Evolutionary conservation across 495 filamentous ascomycete genomes (phyloP), one percentile per base, ranked within the genome.

Genomic region (Daldinia loculata): DNA sequence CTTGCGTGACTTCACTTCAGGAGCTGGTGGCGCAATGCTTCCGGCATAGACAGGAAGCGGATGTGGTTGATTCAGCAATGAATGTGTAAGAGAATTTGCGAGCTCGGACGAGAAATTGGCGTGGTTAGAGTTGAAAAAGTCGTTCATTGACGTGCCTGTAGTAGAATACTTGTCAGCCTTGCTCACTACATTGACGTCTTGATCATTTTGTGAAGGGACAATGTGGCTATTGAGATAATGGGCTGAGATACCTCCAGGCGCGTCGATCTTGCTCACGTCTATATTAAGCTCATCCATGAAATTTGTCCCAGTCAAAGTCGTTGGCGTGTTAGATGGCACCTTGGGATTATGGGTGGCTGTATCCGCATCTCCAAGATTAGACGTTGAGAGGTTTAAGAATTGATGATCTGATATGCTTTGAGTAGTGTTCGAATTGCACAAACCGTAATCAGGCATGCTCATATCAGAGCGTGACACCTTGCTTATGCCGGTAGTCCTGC

Each of bases 11-110:
- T 76, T 80, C 56, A 78, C 34, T 53, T 83, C 80, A 29, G 77
- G 68, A 22, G 77, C 69, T 0, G 80, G 75, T 3, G 77, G 70
- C 3, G 67, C 57, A 45, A 77, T 66, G 24, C 52, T 68, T 30
- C 77, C 72, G 15, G 69, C 58, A 9, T 74, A 74, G 14, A 79
- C 66, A 1, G 80, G 77, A 17, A 80, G 68, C 1, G 80, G 77
- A 15, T 79, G 67, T 6, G 82, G 80, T 56, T 84, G 82, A 66
- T 82, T 83, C 30, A 84, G 63, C 17, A 84, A 74, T 17, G 82
- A 82, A 38, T 83, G 75, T 0, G 80, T 78, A 15, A 84, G 76
- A 50, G 79, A 78, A 3, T 79, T 75, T 15, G 79, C 76, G n/a
- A 82, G 67, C 39, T 80, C 77, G 4, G 76, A 55, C 0, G 79